A percentile compares a stretch with the other conserved stretches of the same genome.
These are phyloP conservation scores for Flueggea neowawraea DNA, from an alignment of 441 rosid genomes.

Conservation along the genomic window DNA sequence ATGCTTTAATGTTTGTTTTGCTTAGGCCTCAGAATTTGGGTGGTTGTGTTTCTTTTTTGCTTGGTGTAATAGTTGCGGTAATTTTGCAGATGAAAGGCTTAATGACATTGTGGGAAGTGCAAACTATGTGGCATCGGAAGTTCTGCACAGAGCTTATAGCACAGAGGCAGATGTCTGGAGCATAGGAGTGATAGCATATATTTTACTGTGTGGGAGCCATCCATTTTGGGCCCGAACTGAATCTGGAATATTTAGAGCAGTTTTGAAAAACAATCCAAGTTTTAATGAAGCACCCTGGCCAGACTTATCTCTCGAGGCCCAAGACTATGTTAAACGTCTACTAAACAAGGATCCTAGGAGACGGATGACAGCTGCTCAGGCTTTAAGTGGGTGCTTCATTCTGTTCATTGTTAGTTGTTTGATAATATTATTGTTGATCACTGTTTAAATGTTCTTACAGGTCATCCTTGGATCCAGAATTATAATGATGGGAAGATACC, in stretches of 20 bases:
- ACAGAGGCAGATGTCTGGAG: constrained; percentile 99
- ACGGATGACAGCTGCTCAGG: constrained; percentile 95
- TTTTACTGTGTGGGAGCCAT: constrained; percentile 91
- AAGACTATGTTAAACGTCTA: constrained; percentile 78
- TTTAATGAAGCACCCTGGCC: constrained; percentile 94
- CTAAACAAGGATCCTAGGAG: constrained; percentile 83
- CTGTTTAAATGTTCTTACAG: constrained; percentile 32
- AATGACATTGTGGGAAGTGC: constrained; percentile 99
- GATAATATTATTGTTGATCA: not conserved
- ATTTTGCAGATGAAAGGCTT: constrained; percentile 78
- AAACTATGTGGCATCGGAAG: constrained; percentile 98
- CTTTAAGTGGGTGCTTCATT: constrained; percentile 58
- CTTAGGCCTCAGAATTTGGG: not conserved
- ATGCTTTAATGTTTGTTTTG: not conserved
- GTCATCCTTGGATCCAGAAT: constrained; percentile 89
- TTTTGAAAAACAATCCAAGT: constrained; percentile 84
- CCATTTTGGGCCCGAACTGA: constrained; percentile 99
- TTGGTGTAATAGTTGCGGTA: not conserved
- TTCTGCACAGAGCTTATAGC: constrained; percentile 84
- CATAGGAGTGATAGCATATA: constrained; percentile 89
- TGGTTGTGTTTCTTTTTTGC: not conserved
- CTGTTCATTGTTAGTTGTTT: not conserved
- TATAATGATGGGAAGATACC: constrained; percentile 50
- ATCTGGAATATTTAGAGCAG: constrained; percentile 92
- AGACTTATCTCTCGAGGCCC: constrained; percentile 74